Percentiles rank a stretch among this genome's conserved stretches.
Evolutionary conservation across 2,329 filamentous ascomycete genomes (phyloP).

Genomic region (Botrytis paeoniae): DNA sequence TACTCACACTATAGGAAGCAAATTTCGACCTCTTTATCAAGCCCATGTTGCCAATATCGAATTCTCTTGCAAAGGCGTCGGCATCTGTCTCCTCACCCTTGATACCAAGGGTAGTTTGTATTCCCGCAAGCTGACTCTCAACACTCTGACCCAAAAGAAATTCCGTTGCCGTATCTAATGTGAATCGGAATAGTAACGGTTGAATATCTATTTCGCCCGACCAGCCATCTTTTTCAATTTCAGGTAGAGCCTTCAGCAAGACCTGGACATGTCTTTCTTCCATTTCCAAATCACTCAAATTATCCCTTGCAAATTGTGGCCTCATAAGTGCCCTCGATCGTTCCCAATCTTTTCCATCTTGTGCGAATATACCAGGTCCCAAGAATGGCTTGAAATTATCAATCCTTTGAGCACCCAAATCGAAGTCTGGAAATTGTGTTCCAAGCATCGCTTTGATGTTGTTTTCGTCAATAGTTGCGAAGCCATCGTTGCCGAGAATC

Average conservation of each 20-base stretch:
- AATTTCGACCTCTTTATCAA: slow-evolving; percentile 22
- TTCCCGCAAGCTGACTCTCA: slow-evolving; percentile 33
- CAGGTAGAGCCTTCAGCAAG: slow-evolving; percentile 56
- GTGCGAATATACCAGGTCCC: slow-evolving; percentile 37
- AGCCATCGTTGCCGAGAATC: slow-evolving; percentile 25
- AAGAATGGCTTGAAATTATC: slow-evolving; percentile 46
- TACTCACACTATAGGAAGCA: background rate
- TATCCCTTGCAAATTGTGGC: slow-evolving; percentile 53
- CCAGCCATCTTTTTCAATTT: slow-evolving; percentile 47
- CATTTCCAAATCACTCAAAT: slow-evolving; percentile 64
- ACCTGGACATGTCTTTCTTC: slow-evolving; percentile 67
- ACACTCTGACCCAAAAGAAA: slow-evolving; percentile 60
- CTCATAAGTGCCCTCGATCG: slow-evolving; percentile 46
- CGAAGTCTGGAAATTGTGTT: slow-evolving; percentile 51
- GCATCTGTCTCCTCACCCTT: slow-evolving; percentile 10
- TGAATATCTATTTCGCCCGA: slow-evolving; percentile 55
- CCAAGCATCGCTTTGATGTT: slow-evolving; percentile 57
- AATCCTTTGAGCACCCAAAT: slow-evolving; percentile 51
- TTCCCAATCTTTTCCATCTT: slow-evolving; percentile 36
- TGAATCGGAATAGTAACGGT: slow-evolving; percentile 59
- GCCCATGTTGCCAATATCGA: slow-evolving; percentile 44
- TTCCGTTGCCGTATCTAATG: slow-evolving; percentile 48
- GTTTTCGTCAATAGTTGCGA: slow-evolving; percentile 37
- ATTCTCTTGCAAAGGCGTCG: slow-evolving; percentile 37
- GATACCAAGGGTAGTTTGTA: background rate